These are phyloP conservation scores for Scedosporium dehoogii DNA, from an alignment of 2,329 filamentous ascomycete species.

Conservation along the genomic window DNA sequence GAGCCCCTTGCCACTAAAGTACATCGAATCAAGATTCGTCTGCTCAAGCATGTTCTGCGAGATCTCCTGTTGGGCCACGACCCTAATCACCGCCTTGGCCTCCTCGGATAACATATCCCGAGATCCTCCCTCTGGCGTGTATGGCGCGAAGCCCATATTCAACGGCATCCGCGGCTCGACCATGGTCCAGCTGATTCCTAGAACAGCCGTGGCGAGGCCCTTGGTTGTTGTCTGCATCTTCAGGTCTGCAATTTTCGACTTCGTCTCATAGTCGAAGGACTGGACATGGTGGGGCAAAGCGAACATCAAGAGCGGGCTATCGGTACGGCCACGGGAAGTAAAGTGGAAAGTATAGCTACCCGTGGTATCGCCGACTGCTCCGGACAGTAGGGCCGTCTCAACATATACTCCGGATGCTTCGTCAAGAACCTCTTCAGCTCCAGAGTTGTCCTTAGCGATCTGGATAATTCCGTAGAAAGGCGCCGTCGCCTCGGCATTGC, in stretches of 20 bases:
- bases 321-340: conserved; percentile 55
- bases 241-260: conserved; percentile 42
- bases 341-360: conserved; percentile 70
- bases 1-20: conserved; percentile 79
- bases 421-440: conserved; percentile 62
- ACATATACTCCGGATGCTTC: conserved; percentile 67
- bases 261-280: conserved; percentile 55
- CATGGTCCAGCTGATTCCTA: conserved; percentile 69
- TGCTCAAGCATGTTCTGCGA: conserved; percentile 65
- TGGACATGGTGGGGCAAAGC: conserved; percentile 77
- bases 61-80: conserved; percentile 61
- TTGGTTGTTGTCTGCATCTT: conserved; percentile 76
- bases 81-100: conserved; percentile 49
- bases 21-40: conserved; percentile 75
- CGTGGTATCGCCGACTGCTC: conserved; percentile 43
- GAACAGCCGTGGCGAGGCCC: conserved; percentile 63
- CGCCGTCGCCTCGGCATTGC: conserved; percentile 51
- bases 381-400: conserved; percentile 52
- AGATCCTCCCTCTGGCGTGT: conserved; percentile 46
- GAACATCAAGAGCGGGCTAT: conserved; percentile 65
- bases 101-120: conserved; percentile 36
- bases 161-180: conserved; percentile 62
- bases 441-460: conserved; percentile 62
- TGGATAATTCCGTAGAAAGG: conserved; percentile 74
- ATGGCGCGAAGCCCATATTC: conserved; percentile 69